These are phyloP conservation scores for Vanrija humicola DNA, from an alignment of 1,284 basidiomycete species.

Conservation along the genomic window DNA sequence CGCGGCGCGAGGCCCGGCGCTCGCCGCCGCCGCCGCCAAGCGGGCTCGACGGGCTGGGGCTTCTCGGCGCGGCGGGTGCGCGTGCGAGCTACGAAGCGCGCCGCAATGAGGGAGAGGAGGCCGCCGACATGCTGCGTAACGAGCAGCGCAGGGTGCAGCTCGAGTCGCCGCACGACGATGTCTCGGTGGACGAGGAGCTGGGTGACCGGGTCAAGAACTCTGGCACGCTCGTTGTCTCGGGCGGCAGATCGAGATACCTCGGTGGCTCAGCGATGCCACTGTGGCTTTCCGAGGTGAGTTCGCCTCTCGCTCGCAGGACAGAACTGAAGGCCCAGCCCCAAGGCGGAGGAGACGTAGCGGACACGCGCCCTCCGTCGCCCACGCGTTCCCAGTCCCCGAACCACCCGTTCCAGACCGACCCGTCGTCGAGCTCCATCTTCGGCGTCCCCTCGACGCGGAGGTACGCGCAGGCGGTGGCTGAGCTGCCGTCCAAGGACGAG, in stretches of 20 bases:
- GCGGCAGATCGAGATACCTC: not conserved
- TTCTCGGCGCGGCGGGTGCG: not conserved
- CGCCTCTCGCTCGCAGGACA: too few species aligned
- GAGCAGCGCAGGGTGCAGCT: not conserved
- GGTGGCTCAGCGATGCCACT: slow-evolving; percentile 5
- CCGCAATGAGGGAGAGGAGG: too few species aligned
- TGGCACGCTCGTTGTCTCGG: not conserved
- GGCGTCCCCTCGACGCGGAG: not conserved
- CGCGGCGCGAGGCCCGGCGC: too few species aligned
- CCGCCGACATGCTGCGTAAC: not conserved
- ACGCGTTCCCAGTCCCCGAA: not conserved
- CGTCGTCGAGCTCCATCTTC: not conserved
- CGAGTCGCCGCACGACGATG: not conserved
- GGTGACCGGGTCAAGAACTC: not conserved
- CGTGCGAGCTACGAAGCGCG: not conserved
- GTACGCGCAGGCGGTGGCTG: not conserved
- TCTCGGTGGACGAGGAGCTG: not conserved
- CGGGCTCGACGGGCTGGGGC: not conserved
- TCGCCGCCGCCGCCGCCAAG: not conserved
- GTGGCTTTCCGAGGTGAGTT: slow-evolving; percentile 2
- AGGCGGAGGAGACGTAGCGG: not conserved
- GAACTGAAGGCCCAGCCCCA: not conserved
- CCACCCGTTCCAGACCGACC: not conserved
- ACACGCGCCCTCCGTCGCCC: not conserved
- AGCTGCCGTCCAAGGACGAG: slow-evolving; percentile 24